Evolutionary conservation across 768 basidiomycete genomes (phyloP).

Genomic region (Termitomyces sp.): DNA sequence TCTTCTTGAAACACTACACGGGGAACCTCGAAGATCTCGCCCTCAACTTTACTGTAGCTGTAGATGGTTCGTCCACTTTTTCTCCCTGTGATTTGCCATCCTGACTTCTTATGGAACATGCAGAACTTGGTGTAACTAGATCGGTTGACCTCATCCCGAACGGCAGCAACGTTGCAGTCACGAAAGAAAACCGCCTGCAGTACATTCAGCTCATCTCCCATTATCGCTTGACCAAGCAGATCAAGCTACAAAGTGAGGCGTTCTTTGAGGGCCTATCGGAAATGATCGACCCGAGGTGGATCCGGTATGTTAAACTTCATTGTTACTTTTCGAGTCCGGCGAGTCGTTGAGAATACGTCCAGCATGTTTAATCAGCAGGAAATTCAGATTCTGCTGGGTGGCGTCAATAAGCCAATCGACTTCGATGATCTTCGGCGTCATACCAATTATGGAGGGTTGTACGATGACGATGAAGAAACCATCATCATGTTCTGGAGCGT

Average conservation of each 20-base stretch:
- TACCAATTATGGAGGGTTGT: constrained; percentile 82
- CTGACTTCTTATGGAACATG: not conserved
- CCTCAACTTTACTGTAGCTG: constrained; percentile 84
- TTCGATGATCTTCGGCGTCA: constrained; percentile 75
- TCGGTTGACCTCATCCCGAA: constrained; percentile 77
- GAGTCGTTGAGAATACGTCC: not conserved
- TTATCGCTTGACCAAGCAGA: constrained; percentile 87
- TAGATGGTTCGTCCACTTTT: constrained; percentile 61
- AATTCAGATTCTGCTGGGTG: constrained; percentile 87
- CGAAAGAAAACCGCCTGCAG: constrained; percentile 82
- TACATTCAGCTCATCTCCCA: constrained; percentile 91
- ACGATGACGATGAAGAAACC: constrained; percentile 66
- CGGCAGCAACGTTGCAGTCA: constrained; percentile 82
- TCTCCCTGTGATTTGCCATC: constrained; percentile 2
- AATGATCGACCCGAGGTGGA: constrained; percentile 90
- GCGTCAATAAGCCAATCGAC: constrained; percentile 82
- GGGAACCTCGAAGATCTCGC: constrained; percentile 87
- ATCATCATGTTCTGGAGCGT: constrained; percentile 86
- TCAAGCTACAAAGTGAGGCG: constrained; percentile 76
- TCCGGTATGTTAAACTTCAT: constrained; percentile 52
- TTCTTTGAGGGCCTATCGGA: constrained; percentile 93
- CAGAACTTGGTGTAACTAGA: constrained; percentile 81
- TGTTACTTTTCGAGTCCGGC: not conserved
- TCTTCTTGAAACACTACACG: constrained; percentile 90
- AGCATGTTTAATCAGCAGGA: constrained; percentile 99